phyloP scores from a whole-genome alignment of 2,329 filamentous ascomycete species.

The Emergomyces orientalis region DNA sequence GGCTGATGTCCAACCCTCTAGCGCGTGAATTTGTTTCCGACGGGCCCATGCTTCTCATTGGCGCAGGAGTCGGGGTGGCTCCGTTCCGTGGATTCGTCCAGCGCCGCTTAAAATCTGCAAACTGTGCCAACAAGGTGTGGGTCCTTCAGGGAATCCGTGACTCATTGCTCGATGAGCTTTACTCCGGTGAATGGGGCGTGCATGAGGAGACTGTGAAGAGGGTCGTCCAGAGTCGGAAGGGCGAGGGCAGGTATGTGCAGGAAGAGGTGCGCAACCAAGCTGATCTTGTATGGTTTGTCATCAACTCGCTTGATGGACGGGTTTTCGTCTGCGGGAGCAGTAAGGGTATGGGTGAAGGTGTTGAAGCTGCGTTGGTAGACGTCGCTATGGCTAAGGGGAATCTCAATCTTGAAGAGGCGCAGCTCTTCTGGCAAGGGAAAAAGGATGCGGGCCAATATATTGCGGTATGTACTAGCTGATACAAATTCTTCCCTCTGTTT shows the following conservation, averaged over 20 bases:
- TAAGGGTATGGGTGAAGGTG: constrained; percentile 95
- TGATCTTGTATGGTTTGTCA: constrained; percentile 96
- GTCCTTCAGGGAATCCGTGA: constrained; percentile 92
- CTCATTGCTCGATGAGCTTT: constrained; percentile 87
- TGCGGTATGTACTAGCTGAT: constrained; percentile 46
- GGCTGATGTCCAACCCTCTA: constrained; percentile 92
- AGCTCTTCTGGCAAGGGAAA: constrained; percentile 84
- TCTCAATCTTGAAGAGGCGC: constrained; percentile 69
- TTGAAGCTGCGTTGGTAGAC: constrained; percentile 76
- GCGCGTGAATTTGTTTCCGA: constrained; percentile 86
- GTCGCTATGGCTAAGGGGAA: constrained; percentile 91
- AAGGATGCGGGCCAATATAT: constrained; percentile 91
- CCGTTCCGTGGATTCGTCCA: constrained; percentile 97
- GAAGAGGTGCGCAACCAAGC: constrained; percentile 87
- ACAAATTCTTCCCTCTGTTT: not conserved
- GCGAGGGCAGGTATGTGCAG: constrained; percentile 85
- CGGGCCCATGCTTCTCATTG: constrained; percentile 94
- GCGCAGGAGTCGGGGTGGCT: constrained; percentile 90
- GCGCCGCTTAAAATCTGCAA: constrained; percentile 83
- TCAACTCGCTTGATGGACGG: constrained; percentile 90
- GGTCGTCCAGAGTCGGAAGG: constrained; percentile 65
- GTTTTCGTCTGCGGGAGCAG: constrained; percentile 94
- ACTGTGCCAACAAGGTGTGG: constrained; percentile 97
- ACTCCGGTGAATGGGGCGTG: constrained; percentile 91
- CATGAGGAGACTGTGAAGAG: constrained; percentile 80